phyloP scores from a whole-genome alignment of 108 stramenopile genomes.

The Nannochloropsis oceanica region DNA sequence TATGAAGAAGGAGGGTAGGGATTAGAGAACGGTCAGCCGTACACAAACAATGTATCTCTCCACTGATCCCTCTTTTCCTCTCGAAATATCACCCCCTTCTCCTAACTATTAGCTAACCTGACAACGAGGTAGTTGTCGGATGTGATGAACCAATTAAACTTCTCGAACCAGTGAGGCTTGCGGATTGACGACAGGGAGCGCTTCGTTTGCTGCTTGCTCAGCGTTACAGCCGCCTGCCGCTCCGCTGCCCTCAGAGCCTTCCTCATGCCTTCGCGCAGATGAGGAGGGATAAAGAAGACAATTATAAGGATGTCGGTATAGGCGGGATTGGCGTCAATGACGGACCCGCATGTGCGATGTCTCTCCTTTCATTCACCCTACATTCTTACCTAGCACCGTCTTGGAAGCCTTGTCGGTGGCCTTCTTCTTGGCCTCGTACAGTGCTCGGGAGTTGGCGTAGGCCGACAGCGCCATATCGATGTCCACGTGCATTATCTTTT shows the following conservation, averaged over 20 bases:
- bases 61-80: no score
- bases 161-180: constrained; percentile 85
- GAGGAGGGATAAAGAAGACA: no score
- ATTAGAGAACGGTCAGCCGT: background rate
- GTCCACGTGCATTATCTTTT: background rate
- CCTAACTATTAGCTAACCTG: constrained; percentile 6
- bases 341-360: no score
- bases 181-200: constrained; percentile 57
- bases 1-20: background rate
- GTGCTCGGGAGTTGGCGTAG: constrained; percentile 26
- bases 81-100: background rate
- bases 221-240: constrained; percentile 13
- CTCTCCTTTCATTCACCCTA: no score
- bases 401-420: constrained; percentile 18
- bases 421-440: constrained; percentile 36
- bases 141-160: constrained; percentile 92
- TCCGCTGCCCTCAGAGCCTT: constrained; percentile 21
- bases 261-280: background rate
- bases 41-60: no score
- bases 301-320: no score
- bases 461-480: constrained; percentile 34
- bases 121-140: constrained; percentile 80
- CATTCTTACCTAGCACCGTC: background rate
- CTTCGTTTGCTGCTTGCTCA: constrained; percentile 23
- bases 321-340: no score